Evolutionary conservation across 2,329 filamentous ascomycete genomes (phyloP).

Genomic region (Thielaviopsis populi): DNA sequence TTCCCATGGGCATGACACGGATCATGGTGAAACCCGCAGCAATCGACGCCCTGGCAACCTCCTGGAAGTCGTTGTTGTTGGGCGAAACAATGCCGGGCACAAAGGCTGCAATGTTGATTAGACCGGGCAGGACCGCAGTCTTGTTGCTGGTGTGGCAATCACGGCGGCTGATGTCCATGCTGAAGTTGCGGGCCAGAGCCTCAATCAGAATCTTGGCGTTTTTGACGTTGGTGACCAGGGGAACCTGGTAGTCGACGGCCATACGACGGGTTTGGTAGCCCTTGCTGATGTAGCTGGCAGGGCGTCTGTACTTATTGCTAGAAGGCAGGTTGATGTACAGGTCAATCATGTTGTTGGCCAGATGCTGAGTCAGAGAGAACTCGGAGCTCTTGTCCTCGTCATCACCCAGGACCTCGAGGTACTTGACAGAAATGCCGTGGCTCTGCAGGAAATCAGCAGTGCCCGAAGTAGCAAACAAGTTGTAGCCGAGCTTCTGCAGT

Average conservation of each 20-base stretch:
- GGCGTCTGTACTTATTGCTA: slow-evolving; percentile 89
- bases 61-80: slow-evolving; percentile 51
- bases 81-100: slow-evolving; percentile 55
- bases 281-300: slow-evolving; percentile 96
- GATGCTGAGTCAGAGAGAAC: slow-evolving; percentile 90
- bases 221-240: slow-evolving; percentile 96
- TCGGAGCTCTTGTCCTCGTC: slow-evolving; percentile 82
- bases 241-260: slow-evolving; percentile 95
- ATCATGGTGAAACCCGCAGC: slow-evolving; percentile 68
- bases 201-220: slow-evolving; percentile 96
- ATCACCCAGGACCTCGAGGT: slow-evolving; percentile 70
- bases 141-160: slow-evolving; percentile 88
- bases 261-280: slow-evolving; percentile 93
- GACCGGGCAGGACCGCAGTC: slow-evolving; percentile 55
- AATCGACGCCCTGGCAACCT: slow-evolving; percentile 57
- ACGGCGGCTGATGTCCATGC: slow-evolving; percentile 64
- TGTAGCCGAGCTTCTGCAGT: slow-evolving; percentile 81
- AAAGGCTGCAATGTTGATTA: slow-evolving; percentile 69
- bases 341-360: slow-evolving; percentile 96
- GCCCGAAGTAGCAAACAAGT: slow-evolving; percentile 88
- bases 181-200: slow-evolving; percentile 78
- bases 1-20: slow-evolving; percentile 59
- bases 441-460: slow-evolving; percentile 94
- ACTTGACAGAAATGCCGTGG: slow-evolving; percentile 82
- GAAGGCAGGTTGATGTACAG: slow-evolving; percentile 99